A percentile compares a stretch with the other conserved stretches of the same genome.
These are phyloP conservation scores for Citrullus amarus DNA, from an alignment of 306 rosid species.

Conservation along the genomic window DNA sequence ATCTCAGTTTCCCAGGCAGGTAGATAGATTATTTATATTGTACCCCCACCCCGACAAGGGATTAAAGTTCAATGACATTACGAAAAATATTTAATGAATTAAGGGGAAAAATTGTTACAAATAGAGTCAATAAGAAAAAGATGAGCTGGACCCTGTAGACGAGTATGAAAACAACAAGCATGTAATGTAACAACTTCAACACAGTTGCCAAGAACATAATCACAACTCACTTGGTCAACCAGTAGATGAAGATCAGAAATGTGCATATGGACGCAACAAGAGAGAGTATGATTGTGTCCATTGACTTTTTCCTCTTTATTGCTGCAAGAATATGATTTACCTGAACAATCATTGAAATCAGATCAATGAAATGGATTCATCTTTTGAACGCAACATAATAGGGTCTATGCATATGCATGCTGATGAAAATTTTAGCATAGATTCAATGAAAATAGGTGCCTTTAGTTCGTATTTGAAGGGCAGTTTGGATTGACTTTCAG, in stretches of 20 bases:
- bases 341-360: slow-evolving; percentile 28
- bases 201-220: slow-evolving; percentile 3
- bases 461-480: background rate
- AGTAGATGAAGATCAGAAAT: slow-evolving; percentile 75
- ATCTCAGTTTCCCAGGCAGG: background rate
- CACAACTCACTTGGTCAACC: slow-evolving; percentile 69
- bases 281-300: slow-evolving; percentile 83
- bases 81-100: slow-evolving; percentile 5
- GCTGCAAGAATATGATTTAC: slow-evolving; percentile 67
- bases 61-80: background rate
- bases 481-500: no score
- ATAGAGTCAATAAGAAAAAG: background rate
- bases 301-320: slow-evolving; percentile 80
- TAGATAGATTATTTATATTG: background rate
- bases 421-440: background rate
- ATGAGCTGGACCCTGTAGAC: background rate
- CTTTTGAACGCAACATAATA: background rate
- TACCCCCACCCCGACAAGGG: background rate
- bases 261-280: slow-evolving; percentile 86
- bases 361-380: background rate
- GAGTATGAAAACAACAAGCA: slow-evolving; percentile 2
- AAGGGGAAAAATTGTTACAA: background rate
- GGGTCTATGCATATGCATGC: background rate
- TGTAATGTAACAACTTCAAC: background rate
- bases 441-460: background rate